phyloP scores from a whole-genome alignment of 1,284 basidiomycete genomes.

The Mycosarcoma maydis region DNA sequence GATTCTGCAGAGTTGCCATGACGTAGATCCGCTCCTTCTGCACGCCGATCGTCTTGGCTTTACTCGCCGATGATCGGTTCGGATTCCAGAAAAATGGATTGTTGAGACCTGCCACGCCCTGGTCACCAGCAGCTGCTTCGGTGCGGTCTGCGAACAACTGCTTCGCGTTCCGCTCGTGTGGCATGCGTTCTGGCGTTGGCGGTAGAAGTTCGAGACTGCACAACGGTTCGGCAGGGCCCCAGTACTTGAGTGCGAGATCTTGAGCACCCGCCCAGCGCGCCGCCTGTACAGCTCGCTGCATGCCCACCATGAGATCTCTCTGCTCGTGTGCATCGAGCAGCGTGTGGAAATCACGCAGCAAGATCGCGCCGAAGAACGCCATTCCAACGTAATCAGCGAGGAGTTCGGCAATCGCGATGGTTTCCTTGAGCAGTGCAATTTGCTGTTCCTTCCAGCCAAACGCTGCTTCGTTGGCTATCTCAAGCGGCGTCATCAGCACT shows the following conservation, averaged over 20 bases:
- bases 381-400: constrained; percentile 77
- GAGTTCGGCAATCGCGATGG: constrained; percentile 86
- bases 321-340: constrained; percentile 57
- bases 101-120: constrained; percentile 30
- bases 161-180: constrained; percentile 74
- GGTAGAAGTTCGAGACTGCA: constrained; percentile 80
- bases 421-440: constrained; percentile 87
- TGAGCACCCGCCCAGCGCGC: constrained; percentile 52
- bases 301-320: constrained; percentile 49
- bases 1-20: constrained; percentile 85
- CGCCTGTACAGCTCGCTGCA: constrained; percentile 60
- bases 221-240: constrained; percentile 73
- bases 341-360: constrained; percentile 45
- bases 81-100: constrained; percentile 55
- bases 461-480: constrained; percentile 41
- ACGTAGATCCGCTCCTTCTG: constrained; percentile 85
- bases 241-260: constrained; percentile 62
- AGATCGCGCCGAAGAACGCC: constrained; percentile 44
- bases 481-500: constrained; percentile 26
- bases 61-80: constrained; percentile 1
- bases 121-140: constrained; percentile 1
- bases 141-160: constrained; percentile 1
- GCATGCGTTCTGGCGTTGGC: constrained; percentile 77
- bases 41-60: constrained; percentile 75
- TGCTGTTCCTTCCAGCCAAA: constrained; percentile 95